Conservation (phyloP, 768 basidiomycete genomes). For the Hirschioporus abietinus region DNA sequence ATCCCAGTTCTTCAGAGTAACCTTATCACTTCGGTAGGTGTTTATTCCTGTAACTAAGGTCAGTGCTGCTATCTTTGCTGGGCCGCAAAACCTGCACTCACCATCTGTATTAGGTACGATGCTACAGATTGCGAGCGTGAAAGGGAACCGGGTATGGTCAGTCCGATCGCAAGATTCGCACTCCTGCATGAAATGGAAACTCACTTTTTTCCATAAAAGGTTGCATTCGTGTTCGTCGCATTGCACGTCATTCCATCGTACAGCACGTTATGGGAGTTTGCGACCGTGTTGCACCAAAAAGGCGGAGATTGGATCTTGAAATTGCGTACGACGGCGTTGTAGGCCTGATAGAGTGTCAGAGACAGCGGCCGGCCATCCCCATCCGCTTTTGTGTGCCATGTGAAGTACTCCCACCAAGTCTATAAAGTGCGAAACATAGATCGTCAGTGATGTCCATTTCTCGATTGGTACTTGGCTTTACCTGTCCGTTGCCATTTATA, state of each 20-base stretch:
- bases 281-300: constrained; percentile 57
- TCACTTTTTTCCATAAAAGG: constrained; percentile 47
- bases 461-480: constrained; percentile 12
- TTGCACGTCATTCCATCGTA: constrained; percentile 57
- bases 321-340: constrained; percentile 35
- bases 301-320: constrained; percentile 51
- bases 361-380: constrained; percentile 57
- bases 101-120: constrained; percentile 60
- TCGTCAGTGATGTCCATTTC: not conserved
- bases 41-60: constrained; percentile 36
- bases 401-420: constrained; percentile 55
- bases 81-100: constrained; percentile 14
- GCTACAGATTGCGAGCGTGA: constrained; percentile 20
- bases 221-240: constrained; percentile 49
- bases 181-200: constrained; percentile 10
- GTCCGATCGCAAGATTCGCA: not conserved
- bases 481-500: constrained; percentile 58
- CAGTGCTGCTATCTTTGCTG: not conserved
- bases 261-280: constrained; percentile 40
- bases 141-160: not conserved
- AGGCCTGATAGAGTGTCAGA: constrained; percentile 42
- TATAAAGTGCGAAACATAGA: constrained; percentile 15
- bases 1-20: constrained; percentile 51
- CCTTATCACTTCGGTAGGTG: constrained; percentile 45
- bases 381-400: constrained; percentile 40